Percentiles rank a stretch among this genome's conserved stretches.
phyloP scores from a whole-genome alignment of 2,329 filamentous ascomycete species.

The Stromatinia cepivora region DNA sequence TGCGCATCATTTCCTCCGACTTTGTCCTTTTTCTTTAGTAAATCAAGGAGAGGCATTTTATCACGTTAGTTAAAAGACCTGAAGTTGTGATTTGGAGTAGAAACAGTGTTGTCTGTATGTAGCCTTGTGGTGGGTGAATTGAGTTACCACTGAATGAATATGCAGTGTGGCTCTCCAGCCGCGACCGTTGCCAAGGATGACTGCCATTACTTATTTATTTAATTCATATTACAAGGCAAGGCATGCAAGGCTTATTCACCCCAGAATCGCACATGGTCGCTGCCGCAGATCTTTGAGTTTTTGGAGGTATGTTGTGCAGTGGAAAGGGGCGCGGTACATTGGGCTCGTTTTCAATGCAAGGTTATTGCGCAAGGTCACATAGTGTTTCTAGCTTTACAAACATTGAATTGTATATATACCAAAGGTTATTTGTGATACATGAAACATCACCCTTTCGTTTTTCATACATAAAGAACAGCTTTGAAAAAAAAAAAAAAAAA shows the following conservation, averaged over 20 bases:
- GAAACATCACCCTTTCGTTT: not conserved
- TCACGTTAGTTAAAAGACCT: conserved; percentile 10
- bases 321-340: conserved; percentile 16
- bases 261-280: conserved; percentile 20
- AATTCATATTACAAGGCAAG: conserved; percentile 14
- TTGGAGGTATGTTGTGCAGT: conserved; percentile 16
- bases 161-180: conserved; percentile 32
- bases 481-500: not conserved
- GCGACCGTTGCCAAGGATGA: conserved; percentile 26
- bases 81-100: conserved; percentile 15
- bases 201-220: conserved; percentile 12
- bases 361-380: conserved; percentile 2
- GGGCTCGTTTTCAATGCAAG: conserved; percentile 11
- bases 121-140: conserved; percentile 23
- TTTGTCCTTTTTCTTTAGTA: conserved; percentile 64
- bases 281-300: conserved; percentile 32
- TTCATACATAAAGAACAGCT: not conserved
- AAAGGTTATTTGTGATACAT: conserved; percentile 4
- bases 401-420: not conserved
- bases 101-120: conserved; percentile 14
- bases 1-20: conserved; percentile 43
- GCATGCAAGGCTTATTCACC: conserved; percentile 19
- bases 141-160: conserved; percentile 28
- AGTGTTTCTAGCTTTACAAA: not conserved
- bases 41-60: conserved; percentile 59